Conservation (phyloP, 208 protist genomes). For the Histomonas meleagridis region DNA sequence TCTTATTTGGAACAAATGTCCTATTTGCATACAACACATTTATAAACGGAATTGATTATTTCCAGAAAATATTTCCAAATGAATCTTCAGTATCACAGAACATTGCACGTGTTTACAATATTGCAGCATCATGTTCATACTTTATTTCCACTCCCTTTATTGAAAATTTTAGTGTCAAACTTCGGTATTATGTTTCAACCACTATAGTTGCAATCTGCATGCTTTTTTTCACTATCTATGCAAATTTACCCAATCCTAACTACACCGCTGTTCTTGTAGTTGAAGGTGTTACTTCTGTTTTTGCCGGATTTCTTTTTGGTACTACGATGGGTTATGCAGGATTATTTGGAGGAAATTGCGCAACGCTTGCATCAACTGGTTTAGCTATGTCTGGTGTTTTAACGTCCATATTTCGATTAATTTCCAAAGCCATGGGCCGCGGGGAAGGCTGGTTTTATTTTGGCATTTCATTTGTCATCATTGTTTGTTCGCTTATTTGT, state of each 20-base stretch:
- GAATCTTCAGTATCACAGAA: background rate
- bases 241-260: background rate
- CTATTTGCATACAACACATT: slow-evolving; percentile 8
- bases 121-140: background rate
- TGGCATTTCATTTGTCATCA: background rate
- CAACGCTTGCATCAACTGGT: background rate
- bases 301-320: background rate
- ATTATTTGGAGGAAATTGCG: background rate
- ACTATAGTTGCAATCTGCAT: background rate
- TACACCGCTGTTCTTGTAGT: background rate
- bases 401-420: background rate
- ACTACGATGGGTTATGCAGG: slow-evolving; percentile 23
- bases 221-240: background rate
- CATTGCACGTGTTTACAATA: background rate
- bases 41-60: background rate
- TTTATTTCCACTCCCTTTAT: background rate
- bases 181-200: background rate
- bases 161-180: background rate
- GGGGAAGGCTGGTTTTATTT: slow-evolving; percentile 28
- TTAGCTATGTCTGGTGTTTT: background rate
- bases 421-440: background rate
- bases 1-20: slow-evolving; percentile 17
- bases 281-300: background rate
- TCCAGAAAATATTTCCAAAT: background rate
- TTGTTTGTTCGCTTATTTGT: background rate